These are phyloP conservation scores for Penicillium sp. DNA, from an alignment of 2,329 filamentous ascomycete genomes.

Conservation along the genomic window DNA sequence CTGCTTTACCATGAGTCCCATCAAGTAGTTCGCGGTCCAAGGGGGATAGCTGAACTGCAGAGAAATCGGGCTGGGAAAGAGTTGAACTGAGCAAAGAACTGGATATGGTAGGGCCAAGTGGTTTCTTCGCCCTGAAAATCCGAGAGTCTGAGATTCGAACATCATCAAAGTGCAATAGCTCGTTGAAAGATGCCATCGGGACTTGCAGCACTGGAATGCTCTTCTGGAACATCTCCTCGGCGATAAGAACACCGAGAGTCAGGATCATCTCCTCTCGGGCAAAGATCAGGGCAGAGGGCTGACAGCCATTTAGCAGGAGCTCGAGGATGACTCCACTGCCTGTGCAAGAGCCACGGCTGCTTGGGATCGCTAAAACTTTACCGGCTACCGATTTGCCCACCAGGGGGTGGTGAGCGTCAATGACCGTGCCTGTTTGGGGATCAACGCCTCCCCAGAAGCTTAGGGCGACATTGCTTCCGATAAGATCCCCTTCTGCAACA, in stretches of 20 bases:
- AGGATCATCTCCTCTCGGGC: constrained; percentile 48
- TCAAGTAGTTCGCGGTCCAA: constrained; percentile 31
- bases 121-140: neutral
- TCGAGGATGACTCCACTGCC: constrained; percentile 52
- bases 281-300: constrained; percentile 48
- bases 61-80: neutral
- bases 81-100: neutral
- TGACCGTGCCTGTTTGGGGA: constrained; percentile 43
- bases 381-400: constrained; percentile 35
- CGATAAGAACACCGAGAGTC: constrained; percentile 50
- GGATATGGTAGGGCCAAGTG: neutral
- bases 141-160: neutral
- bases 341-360: constrained; percentile 51
- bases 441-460: constrained; percentile 54
- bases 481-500: constrained; percentile 18
- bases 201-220: constrained; percentile 44
- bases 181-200: neutral
- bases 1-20: constrained; percentile 38
- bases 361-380: constrained; percentile 47
- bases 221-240: constrained; percentile 43
- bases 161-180: neutral
- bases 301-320: constrained; percentile 44
- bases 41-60: neutral
- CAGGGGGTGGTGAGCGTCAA: constrained; percentile 50
- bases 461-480: constrained; percentile 33